Evolutionary conservation across 192 early-diverging fungal genomes (phyloP).

Genomic region (Rhizophagus sp.): DNA sequence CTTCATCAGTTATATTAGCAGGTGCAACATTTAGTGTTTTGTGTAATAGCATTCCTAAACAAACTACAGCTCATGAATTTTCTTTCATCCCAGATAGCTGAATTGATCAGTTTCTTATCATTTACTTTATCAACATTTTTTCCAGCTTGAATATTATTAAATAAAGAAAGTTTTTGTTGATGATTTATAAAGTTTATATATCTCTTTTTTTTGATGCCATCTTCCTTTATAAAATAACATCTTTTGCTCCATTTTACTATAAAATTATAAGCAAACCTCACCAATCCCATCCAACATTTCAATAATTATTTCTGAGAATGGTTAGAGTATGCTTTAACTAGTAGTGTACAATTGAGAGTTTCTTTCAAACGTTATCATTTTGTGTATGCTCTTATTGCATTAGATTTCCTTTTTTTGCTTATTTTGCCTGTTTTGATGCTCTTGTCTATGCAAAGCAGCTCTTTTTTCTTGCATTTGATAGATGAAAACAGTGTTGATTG

Average conservation of each 20-base stretch:
- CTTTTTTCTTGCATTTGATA: slow-evolving; percentile 8
- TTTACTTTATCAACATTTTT: too few relatives aligned
- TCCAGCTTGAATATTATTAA: too few relatives aligned
- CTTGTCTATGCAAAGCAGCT: neutral
- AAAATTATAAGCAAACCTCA: neutral
- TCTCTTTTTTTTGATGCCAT: too few relatives aligned
- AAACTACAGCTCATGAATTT: neutral
- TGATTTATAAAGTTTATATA: too few relatives aligned
- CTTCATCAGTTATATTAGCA: neutral
- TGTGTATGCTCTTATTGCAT: too few relatives aligned
- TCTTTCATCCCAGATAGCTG: neutral
- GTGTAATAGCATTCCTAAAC: neutral
- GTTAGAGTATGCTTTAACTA: neutral
- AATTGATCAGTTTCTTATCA: neutral
- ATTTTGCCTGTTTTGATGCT: neutral
- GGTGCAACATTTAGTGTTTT: neutral
- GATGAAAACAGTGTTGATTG: slow-evolving; percentile 6
- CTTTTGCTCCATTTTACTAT: too few relatives aligned
- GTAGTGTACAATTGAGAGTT: neutral
- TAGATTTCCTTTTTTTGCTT: neutral
- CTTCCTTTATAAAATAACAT: too few relatives aligned
- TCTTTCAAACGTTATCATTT: neutral
- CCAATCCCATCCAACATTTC: neutral
- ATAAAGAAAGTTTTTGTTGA: too few relatives aligned
- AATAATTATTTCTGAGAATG: neutral